These are phyloP conservation scores for Hordeum pubiflorum DNA, from an alignment of 202 grass and related monocot species.

Conservation along the genomic window DNA sequence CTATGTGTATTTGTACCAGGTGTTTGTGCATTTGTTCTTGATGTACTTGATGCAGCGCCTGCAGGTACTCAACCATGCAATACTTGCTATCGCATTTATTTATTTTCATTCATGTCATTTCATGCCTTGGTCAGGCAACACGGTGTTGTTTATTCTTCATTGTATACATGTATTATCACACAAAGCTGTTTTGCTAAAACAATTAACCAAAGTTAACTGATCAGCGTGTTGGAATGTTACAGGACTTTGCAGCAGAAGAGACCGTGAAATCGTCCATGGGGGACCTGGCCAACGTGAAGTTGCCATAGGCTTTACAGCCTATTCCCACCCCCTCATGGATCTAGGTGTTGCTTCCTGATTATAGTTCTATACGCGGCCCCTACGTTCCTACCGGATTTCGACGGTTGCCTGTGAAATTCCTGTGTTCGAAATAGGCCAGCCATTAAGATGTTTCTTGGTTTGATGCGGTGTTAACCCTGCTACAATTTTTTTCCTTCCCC, in stretches of 20 bases:
- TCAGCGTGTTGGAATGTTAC: constrained; percentile 31
- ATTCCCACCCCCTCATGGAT: neutral
- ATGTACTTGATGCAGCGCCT: constrained; percentile 92
- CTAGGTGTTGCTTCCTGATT: constrained; percentile 22
- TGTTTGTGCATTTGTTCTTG: constrained; percentile 99
- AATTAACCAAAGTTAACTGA: neutral
- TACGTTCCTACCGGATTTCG: neutral
- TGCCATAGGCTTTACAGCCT: constrained; percentile 41
- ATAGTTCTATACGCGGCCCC: neutral
- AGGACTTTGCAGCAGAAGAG: constrained; percentile 79
- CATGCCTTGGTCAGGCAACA: neutral
- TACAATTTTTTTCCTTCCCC: neutral
- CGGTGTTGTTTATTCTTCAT: neutral
- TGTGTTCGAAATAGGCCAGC: neutral
- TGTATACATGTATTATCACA: neutral
- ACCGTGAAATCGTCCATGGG: constrained; percentile 35
- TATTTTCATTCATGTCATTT: neutral
- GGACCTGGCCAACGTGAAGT: constrained; percentile 44
- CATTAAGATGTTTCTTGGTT: constrained; percentile 7
- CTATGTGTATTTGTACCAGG: constrained; percentile 35
- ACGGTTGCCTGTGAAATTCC: neutral
- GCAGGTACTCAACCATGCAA: constrained; percentile 46
- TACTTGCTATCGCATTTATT: neutral
- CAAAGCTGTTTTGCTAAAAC: neutral
- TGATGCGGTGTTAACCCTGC: constrained; percentile 6